Conservation (phyloP, 73 alveolate species). For the Tetrahymena elliotti region DNA sequence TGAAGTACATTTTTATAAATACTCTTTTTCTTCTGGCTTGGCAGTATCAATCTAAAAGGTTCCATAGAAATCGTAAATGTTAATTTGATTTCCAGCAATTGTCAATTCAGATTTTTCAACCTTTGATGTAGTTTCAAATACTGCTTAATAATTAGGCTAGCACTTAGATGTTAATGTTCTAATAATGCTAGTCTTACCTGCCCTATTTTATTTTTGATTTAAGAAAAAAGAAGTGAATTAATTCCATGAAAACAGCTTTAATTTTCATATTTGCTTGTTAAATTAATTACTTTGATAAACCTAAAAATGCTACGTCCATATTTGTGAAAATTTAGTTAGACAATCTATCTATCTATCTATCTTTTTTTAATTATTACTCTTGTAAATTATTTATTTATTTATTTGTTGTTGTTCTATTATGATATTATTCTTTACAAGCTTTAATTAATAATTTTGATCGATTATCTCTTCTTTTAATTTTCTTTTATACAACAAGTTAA, state of each 20-base stretch:
- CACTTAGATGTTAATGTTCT: not conserved
- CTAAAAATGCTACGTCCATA: not conserved
- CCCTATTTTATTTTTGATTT: not conserved
- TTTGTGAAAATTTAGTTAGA: not conserved
- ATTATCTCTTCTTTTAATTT: not conserved
- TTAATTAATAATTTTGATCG: not conserved
- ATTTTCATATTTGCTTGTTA: not conserved
- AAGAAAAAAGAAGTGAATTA: not conserved
- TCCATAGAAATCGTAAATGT: conserved; percentile 89
- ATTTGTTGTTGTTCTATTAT: not conserved
- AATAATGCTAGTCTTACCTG: not conserved
- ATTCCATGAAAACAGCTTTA: not conserved
- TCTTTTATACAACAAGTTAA: not conserved
- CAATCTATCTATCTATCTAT: not conserved
- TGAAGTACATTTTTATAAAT: conserved; percentile 69
- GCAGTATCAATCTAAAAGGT: conserved; percentile 62
- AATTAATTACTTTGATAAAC: not conserved
- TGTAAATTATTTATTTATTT: not conserved
- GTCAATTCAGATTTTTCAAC: not conserved
- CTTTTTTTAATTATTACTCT: not conserved
- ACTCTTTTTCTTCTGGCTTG: conserved; percentile 59
- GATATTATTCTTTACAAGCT: not conserved
- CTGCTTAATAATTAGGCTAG: not conserved
- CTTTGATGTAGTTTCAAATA: not conserved
- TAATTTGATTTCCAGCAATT: conserved; percentile 38